Conservation (phyloP, 345 rosid genomes). For the Hypericum androsaemum region DNA sequence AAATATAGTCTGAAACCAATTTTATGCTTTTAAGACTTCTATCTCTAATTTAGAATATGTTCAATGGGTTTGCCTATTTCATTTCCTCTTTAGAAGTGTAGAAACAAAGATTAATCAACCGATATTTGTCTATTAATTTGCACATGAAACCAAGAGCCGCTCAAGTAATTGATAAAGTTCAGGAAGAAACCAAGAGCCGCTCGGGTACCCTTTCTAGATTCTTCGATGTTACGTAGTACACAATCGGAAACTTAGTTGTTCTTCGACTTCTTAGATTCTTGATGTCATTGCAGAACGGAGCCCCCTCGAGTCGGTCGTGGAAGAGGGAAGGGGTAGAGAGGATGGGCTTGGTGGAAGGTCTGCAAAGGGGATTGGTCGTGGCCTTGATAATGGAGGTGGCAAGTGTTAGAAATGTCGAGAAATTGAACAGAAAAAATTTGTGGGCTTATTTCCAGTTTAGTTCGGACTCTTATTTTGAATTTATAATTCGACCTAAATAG, state of each 20-base stretch:
- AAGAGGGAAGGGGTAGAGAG: constrained; percentile 66
- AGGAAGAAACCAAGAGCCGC: constrained; percentile 71
- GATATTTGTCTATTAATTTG: too few species aligned
- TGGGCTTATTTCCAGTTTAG: too few species aligned
- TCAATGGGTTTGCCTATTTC: too few species aligned
- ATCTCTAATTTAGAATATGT: too few species aligned
- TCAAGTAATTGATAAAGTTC: constrained; percentile 79
- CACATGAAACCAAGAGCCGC: neutral
- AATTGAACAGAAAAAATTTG: too few species aligned
- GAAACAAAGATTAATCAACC: too few species aligned
- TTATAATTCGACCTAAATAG: too few species aligned
- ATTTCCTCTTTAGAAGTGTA: too few species aligned
- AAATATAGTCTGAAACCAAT: too few species aligned
- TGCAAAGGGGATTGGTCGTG: constrained; percentile 56
- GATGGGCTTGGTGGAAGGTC: constrained; percentile 57
- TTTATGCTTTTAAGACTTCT: too few species aligned
- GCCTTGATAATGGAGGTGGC: constrained; percentile 58
- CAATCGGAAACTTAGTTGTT: neutral
- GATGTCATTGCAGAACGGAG: constrained; percentile 40
- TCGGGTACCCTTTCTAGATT: constrained; percentile 29
- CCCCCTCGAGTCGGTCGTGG: constrained; percentile 81
- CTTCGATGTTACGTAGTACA: neutral
- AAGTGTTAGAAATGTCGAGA: too few species aligned
- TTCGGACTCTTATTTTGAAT: too few species aligned
- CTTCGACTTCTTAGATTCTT: neutral